Evolutionary conservation across 805 yeast genomes (phyloP), one percentile per base, ranked within the genome.

Genomic region (Wickerhamomyces tratensis): DNA sequence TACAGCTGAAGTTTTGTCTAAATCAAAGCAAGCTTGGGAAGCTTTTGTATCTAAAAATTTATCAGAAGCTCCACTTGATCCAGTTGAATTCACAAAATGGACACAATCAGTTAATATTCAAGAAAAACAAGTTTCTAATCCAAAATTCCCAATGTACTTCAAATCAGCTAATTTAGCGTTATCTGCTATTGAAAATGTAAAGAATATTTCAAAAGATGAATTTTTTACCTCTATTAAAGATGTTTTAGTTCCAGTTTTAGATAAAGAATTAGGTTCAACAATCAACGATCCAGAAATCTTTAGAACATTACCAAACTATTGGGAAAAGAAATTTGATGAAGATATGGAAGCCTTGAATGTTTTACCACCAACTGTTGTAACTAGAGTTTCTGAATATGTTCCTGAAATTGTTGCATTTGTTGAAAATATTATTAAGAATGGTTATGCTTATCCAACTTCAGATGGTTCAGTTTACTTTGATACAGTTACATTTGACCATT

Each of bases 391-490:
- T 5, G 98, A 93, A 62, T 91, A 87, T 56, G 80, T 91, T 37
- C 97, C 98, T 2, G 96, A 93, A 56, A 89, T 93, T 61, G 76
- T 91, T 36, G 74, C 64, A 13, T 91, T 79, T 62, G 95, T 93
- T 15, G 72, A 77, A 49, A 70, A 68, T 51, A 89, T 93, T 57
- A 77, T 91, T 37, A 61, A 56, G 4, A 84, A 83, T 52, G 96
- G 96, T 1, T 91, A 72, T 61, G 98, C 91, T 3, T 89, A 89
- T 57, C 66, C 77, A 5, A 79, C 96, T 2, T 64, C 62, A 6
- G 96, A 89, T 57, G 98, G 97, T 0, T 84, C 95, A 9, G 98
- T 93, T n/a, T 93, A 93, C 63, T 93, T 93, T 61, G 94, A 93
- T 64, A 89, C 97, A 11, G 74, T 67, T 7, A 75, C 77, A 40